Evolutionary conservation across 345 rosid species (phyloP).

Genomic region (Lepidium sativum): DNA sequence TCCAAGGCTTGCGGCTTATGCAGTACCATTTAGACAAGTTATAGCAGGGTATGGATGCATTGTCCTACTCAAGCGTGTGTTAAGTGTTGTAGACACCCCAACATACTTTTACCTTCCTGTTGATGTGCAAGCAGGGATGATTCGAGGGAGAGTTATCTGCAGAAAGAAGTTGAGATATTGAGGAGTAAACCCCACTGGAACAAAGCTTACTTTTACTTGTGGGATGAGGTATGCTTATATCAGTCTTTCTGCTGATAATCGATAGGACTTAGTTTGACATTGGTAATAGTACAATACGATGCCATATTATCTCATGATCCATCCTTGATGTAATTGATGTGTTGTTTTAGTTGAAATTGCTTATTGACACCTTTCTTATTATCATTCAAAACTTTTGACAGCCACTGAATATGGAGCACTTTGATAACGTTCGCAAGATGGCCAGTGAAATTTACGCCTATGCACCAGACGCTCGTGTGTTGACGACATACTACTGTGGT

Average conservation of each 20-base stretch:
- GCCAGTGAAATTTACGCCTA: slow-evolving; percentile 80
- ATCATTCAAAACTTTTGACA: slow-evolving; percentile 24
- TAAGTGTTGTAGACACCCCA: slow-evolving; percentile 21
- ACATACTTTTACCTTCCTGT: slow-evolving; percentile 30
- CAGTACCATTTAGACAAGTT: slow-evolving; percentile 64
- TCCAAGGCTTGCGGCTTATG: slow-evolving; percentile 89
- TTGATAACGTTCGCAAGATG: slow-evolving; percentile 62
- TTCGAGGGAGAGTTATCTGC: slow-evolving; percentile 62
- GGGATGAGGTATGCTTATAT: slow-evolving; percentile 73
- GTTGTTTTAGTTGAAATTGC: neutral
- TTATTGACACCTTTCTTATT: slow-evolving; percentile 4
- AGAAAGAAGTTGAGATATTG: slow-evolving; percentile 79
- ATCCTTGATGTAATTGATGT: slow-evolving; percentile 5
- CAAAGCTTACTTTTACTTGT: slow-evolving; percentile 89
- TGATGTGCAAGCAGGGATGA: slow-evolving; percentile 48
- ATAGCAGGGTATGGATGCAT: slow-evolving; percentile 50
- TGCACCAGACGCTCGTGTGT: slow-evolving; percentile 93
- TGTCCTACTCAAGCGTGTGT: slow-evolving; percentile 25
- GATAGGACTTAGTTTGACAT: neutral
- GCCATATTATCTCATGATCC: neutral
- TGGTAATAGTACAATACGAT: neutral
- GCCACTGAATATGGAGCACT: slow-evolving; percentile 95
- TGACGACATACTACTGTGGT: slow-evolving; percentile 94
- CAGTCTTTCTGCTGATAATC: neutral
- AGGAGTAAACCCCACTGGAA: slow-evolving; percentile 90